These are phyloP conservation scores for Gomphus sp. DNA, from an alignment of 1,284 basidiomycete genomes.

Conservation along the genomic window DNA sequence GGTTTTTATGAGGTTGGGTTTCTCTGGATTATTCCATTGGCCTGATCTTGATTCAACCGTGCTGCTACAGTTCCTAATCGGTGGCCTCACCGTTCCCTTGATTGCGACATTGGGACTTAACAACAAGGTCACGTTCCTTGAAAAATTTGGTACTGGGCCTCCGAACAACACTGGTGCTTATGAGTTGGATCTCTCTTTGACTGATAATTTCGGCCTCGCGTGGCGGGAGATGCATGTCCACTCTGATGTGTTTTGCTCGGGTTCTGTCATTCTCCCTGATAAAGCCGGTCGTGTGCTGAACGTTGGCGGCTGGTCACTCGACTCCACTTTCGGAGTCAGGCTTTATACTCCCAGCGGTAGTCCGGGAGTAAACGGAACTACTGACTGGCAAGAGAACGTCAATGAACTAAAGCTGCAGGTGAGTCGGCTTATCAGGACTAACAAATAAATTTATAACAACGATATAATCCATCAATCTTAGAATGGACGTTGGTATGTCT, in stretches of 20 bases:
- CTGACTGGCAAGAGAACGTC: constrained; percentile 59
- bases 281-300: constrained; percentile 59
- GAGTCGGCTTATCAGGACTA: constrained; percentile 7
- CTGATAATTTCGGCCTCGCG: constrained; percentile 40
- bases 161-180: constrained; percentile 67
- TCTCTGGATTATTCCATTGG: background rate
- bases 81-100: constrained; percentile 58
- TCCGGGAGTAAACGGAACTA: constrained; percentile 51
- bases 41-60: background rate
- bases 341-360: constrained; percentile 52
- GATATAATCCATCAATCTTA: constrained; percentile 17
- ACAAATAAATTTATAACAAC: background rate
- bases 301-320: constrained; percentile 56
- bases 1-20: constrained; percentile 53
- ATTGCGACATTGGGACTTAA: constrained; percentile 68
- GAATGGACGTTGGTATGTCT: constrained; percentile 46
- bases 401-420: constrained; percentile 43
- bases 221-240: constrained; percentile 70
- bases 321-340: constrained; percentile 59
- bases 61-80: constrained; percentile 42
- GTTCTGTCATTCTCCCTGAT: constrained; percentile 62
- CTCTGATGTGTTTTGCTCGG: constrained; percentile 70
- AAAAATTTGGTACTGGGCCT: constrained; percentile 51
- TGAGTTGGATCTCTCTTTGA: constrained; percentile 57
- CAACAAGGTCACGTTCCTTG: constrained; percentile 68